Evolutionary conservation across 768 basidiomycete genomes (phyloP), one percentile per base, ranked within the genome.

Genomic region (Suillus variegatus): DNA sequence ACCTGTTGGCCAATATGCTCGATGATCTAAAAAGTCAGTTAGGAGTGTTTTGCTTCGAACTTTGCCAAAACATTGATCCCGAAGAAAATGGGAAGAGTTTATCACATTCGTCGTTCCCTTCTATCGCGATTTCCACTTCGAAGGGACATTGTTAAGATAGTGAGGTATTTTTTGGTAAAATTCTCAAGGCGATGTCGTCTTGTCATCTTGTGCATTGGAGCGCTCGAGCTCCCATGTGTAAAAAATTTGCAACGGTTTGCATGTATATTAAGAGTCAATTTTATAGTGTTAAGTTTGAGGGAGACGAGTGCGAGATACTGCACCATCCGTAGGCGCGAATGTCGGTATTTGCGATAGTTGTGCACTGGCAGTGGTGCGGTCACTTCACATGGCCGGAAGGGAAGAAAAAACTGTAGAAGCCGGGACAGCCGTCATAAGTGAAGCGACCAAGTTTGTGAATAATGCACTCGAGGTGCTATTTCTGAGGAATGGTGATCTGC

Each of bases 331-430:
- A 52, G 63, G 68, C 14, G 63, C 65, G 28, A 36, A 10, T n/a
- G 67, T 28, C 0, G 74, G 74, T 25, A 32, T 67, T 47, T 75
- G 73, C 20, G 65, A 60, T 6, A 74, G 67, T 32, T 73, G 68
- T 14, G 36, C 36, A 38, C 32, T 38, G 36, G 67, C 38, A 6
- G 65, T 16, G 2, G 72, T 75, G 18, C 66, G 65, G 41, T 38
- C 36, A 10, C 36, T 74, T 73, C 43, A 71, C n/a, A 6, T 67
- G 60, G 49, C 72, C 69, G 2, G 74, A 73, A 3, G 68, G 73
- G 43, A 75, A 75, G 6, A 72, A 72, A 35, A 74, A 74, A 22
- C 70, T 69, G 38, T 72, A 74, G 65, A 65, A 75, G 46, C 68
- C 74, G 10, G 73, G 72, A 55, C 74, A 75, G 28, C 61, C 64